These are phyloP conservation scores for Eimeria tenella DNA, from an alignment of 169 alveolate species.

Conservation along the genomic window DNA sequence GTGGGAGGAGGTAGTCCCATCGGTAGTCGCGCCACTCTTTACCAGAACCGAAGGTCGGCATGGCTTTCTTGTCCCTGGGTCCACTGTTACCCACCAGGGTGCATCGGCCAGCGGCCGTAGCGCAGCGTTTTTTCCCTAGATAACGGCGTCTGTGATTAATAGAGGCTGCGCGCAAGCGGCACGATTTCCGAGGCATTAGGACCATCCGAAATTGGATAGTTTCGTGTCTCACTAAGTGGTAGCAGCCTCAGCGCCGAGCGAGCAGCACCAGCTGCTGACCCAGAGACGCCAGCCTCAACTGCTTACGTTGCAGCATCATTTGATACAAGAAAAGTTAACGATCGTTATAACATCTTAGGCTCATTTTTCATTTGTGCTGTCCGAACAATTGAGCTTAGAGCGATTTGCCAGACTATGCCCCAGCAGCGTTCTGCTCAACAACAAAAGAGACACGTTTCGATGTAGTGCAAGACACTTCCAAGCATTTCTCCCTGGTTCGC, in stretches of 20 bases:
- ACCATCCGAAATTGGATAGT: too few species aligned
- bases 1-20: too few species aligned
- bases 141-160: too few species aligned
- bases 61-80: too few species aligned
- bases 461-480: conserved; percentile 13
- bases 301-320: neutral
- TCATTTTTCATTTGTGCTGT: conserved; percentile 14
- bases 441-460: conserved; percentile 5
- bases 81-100: too few species aligned
- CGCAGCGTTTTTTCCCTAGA: too few species aligned
- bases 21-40: too few species aligned
- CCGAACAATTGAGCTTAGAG: conserved; percentile 15
- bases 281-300: neutral
- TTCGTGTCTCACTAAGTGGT: too few species aligned
- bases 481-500: neutral
- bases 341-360: neutral
- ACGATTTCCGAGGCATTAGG: too few species aligned
- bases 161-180: too few species aligned
- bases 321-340: neutral
- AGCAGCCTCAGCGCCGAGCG: neutral
- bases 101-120: too few species aligned
- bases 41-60: too few species aligned
- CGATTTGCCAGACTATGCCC: conserved; percentile 47
- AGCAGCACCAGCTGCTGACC: conserved; percentile 10
- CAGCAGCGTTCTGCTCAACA: conserved; percentile 59